Conservation (phyloP, 2,329 filamentous ascomycete genomes). For the Venturia effusa region DNA sequence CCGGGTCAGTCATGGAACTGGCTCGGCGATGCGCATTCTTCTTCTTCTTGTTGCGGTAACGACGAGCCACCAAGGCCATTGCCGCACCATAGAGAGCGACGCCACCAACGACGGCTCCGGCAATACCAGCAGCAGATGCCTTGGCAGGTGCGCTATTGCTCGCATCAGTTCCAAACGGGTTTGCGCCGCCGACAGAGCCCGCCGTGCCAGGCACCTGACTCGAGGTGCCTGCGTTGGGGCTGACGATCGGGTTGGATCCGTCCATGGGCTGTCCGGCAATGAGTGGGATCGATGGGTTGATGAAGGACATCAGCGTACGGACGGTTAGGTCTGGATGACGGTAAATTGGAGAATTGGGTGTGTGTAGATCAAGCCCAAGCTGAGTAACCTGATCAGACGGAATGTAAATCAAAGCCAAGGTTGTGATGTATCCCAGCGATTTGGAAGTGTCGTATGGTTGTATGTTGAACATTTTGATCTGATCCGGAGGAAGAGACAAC, state of each 20-base stretch:
- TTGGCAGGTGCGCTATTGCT: slow-evolving; percentile 46
- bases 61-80: slow-evolving; percentile 86
- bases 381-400: slow-evolving; percentile 37
- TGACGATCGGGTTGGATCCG: slow-evolving; percentile 29
- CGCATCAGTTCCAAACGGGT: slow-evolving; percentile 39
- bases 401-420: slow-evolving; percentile 48
- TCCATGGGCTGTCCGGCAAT: slow-evolving; percentile 36
- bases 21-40: slow-evolving; percentile 62
- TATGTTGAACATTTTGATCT: slow-evolving; percentile 59
- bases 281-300: slow-evolving; percentile 75
- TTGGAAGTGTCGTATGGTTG: slow-evolving; percentile 63
- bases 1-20: slow-evolving; percentile 53
- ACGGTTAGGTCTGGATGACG: slow-evolving; percentile 56
- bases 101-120: slow-evolving; percentile 64
- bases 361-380: slow-evolving; percentile 58
- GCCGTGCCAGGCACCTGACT: slow-evolving; percentile 9
- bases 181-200: slow-evolving; percentile 29
- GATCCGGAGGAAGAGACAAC: slow-evolving; percentile 34
- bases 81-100: slow-evolving; percentile 83
- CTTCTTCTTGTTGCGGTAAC: slow-evolving; percentile 73
- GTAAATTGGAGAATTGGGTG: slow-evolving; percentile 65
- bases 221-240: slow-evolving; percentile 27
- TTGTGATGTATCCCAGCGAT: slow-evolving; percentile 68
- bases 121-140: slow-evolving; percentile 58
- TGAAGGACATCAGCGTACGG: slow-evolving; percentile 62